These are phyloP conservation scores for Fusarium mundagurra DNA, from an alignment of 2,329 filamentous ascomycete genomes.

Conservation along the genomic window DNA sequence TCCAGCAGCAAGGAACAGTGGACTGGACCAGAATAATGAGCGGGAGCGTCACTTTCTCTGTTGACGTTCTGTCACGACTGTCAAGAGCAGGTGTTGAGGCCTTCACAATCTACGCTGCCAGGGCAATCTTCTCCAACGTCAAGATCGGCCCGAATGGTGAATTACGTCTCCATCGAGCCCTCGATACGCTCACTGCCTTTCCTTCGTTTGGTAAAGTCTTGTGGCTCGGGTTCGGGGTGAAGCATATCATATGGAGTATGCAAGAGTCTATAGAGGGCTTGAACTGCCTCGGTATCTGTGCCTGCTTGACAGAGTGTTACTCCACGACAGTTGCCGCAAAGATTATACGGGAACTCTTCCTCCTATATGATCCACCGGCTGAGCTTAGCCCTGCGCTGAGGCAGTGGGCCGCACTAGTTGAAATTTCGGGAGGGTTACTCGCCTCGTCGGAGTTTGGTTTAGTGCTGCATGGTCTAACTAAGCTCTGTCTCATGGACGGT, in stretches of 20 bases:
- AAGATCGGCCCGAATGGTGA: fast-evolving
- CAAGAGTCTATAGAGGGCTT: not conserved
- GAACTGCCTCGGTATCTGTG: not conserved
- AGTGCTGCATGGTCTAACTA: fast-evolving
- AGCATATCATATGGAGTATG: not conserved
- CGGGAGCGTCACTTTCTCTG: fast-evolving
- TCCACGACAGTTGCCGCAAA: fast-evolving
- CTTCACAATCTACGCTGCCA: fast-evolving
- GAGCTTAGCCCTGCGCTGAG: fast-evolving
- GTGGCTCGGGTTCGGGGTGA: fast-evolving
- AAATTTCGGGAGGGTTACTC: fast-evolving
- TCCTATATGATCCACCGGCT: fast-evolving
- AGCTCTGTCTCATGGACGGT: fast-evolving
- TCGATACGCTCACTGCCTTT: fast-evolving
- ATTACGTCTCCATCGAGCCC: fast-evolving
- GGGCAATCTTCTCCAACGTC: not conserved
- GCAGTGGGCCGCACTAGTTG: fast-evolving
- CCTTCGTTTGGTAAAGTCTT: fast-evolving
- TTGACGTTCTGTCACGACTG: fast-evolving
- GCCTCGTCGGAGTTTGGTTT: fast-evolving
- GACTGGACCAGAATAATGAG: fast-evolving
- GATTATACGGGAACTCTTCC: fast-evolving
- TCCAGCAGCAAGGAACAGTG: not conserved
- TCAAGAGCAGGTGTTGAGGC: fast-evolving
- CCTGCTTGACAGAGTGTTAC: fast-evolving